These are phyloP conservation scores for Candida maris DNA, from an alignment of 805 yeast genomes.

Conservation along the genomic window DNA sequence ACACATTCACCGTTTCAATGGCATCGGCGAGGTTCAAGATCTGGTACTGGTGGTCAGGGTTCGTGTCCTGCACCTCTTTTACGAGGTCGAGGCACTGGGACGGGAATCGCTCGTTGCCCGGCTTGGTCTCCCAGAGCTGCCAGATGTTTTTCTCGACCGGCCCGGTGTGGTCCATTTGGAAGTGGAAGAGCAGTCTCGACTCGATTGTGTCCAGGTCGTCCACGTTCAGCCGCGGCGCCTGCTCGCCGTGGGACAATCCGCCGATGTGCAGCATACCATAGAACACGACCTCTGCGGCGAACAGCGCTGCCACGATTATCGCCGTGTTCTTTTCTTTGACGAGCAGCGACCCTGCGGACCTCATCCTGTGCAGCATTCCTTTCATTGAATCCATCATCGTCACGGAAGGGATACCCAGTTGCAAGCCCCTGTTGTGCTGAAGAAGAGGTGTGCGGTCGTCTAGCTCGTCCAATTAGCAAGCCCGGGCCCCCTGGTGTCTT, in stretches of 20 bases:
- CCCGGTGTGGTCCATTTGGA: constrained; percentile 13
- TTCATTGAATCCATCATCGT: no score
- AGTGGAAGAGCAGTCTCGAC: constrained; percentile 10
- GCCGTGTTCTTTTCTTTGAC: constrained; percentile 3
- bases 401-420: no score
- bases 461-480: no score
- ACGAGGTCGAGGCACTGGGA: constrained; percentile 3
- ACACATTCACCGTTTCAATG: constrained; percentile 5
- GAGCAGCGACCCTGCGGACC: constrained; percentile 1
- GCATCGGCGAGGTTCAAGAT: constrained; percentile 10
- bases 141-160: constrained; percentile 17
- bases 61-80: constrained; percentile 8
- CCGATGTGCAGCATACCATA: no score
- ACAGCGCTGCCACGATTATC: constrained; percentile 2
- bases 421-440: no score
- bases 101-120: constrained; percentile 8
- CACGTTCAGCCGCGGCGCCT: background rate
- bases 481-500: no score
- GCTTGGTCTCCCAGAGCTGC: constrained; percentile 14
- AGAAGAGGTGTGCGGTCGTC: no score
- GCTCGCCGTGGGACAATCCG: no score
- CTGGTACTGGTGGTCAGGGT: constrained; percentile 8
- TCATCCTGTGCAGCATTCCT: constrained; percentile 1
- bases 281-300: background rate
- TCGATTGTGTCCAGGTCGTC: constrained; percentile 17